Conservation (phyloP, 805 yeast genomes). For the Candida coleopterorum region DNA sequence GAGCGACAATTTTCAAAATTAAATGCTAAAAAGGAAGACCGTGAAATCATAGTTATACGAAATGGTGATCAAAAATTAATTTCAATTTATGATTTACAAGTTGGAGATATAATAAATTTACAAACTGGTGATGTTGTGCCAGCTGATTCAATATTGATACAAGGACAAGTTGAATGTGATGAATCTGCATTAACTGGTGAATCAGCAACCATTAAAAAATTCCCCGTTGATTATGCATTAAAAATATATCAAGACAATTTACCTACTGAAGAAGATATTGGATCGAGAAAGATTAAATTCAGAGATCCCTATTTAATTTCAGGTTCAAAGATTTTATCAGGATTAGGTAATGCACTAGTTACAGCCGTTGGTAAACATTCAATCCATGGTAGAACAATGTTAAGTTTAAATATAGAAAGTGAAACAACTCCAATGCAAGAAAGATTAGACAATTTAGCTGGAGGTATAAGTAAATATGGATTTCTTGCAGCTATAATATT, state of each 20-base stretch:
- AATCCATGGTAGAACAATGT: constrained; percentile 87
- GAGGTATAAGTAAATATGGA: constrained; percentile 93
- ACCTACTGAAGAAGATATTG: constrained; percentile 34
- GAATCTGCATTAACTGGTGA: constrained; percentile 95
- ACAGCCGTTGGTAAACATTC: constrained; percentile 91
- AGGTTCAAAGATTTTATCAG: constrained; percentile 83
- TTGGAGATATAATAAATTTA: constrained; percentile 77
- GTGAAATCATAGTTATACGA: constrained; percentile 72
- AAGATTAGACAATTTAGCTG: constrained; percentile 77
- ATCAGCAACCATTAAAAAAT: constrained; percentile 72
- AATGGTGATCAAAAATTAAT: constrained; percentile 63
- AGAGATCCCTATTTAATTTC: constrained; percentile 85
- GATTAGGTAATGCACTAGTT: constrained; percentile 79
- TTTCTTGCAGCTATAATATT: constrained; percentile 78
- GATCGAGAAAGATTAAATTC: constrained; percentile 34
- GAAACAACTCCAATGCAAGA: constrained; percentile 88
- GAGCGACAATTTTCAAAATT: constrained; percentile 87
- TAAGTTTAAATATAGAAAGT: constrained; percentile 66
- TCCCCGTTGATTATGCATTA: constrained; percentile 45
- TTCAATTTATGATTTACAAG: constrained; percentile 70
- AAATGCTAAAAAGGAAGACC: constrained; percentile 82
- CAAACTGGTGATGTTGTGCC: constrained; percentile 96
- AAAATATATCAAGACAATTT: constrained; percentile 23
- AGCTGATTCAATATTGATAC: constrained; percentile 73
- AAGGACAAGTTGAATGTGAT: constrained; percentile 81